Base-by-base conservation (phyloP, 176 grass and related monocot species). In the Pontederia crassipes region DNA sequence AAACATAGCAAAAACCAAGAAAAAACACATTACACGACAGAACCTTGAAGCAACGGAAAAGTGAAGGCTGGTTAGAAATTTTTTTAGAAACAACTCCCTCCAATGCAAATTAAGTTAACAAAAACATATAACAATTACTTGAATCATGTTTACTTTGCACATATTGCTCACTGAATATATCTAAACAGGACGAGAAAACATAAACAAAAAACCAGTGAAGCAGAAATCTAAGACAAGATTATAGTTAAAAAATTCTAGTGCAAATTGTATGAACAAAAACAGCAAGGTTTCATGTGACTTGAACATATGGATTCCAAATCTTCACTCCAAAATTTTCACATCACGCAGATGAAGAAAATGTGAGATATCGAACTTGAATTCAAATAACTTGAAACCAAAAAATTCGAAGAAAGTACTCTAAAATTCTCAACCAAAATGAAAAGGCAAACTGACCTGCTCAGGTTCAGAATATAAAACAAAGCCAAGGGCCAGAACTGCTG, bases 391-490 rank as follows among this genome's bases (percentile, higher is more conserved):
- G 15, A 64, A 24, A n/a, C 11, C 32, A 64, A 11, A 14, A 62
- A 45, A n/a, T 45, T 11, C 8, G 46, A 32, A 47, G 11, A 76
- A 45, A 53, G 20, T 24, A 24, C 20, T 20, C 56, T 57, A 1
- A 69, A 15, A 57, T 13, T 46, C 2, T 12, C 45, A 48, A 24
- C 8, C 4, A 66, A 9, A 35, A 74, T 40, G 29, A 62, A 6
- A 50, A 74, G 55, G 46, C 8, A 51, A 69, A 74, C 65, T 71
- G 16, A 86, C 94, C 94, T 93, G 94, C 69, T 99, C 94, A 0
- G 88, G 94, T 78, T 99, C 94, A 10, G 86, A 89, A 72, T 93
- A 99, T 45, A 99, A 66, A 70, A 99, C 94, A 79, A 99, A 99
- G 55, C 94, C 94, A 81, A 99, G 94, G 66, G 85, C 81, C 77